These are phyloP conservation scores for Schizochytrium sp. DNA, from an alignment of 108 stramenopile genomes.

Conservation along the genomic window DNA sequence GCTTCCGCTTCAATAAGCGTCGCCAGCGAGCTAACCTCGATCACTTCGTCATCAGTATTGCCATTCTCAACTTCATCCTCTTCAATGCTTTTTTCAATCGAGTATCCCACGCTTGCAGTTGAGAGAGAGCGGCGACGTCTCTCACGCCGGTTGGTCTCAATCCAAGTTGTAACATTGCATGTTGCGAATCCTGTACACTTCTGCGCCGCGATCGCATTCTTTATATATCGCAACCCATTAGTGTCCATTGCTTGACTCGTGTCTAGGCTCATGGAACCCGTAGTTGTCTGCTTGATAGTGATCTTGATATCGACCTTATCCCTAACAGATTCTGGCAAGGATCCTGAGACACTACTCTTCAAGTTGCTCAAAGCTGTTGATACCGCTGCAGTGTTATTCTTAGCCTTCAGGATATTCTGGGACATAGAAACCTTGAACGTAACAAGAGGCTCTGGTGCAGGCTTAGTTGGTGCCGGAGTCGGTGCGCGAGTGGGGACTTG, in stretches of 20 bases:
- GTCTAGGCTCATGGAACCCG: not conserved
- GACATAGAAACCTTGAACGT: not conserved
- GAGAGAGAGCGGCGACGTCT: not conserved
- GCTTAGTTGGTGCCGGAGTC: not conserved
- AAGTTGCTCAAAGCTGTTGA: not conserved
- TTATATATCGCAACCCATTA: not conserved
- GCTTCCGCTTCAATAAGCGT: not conserved
- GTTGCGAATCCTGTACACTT: not conserved
- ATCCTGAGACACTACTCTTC: not conserved
- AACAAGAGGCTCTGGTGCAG: not conserved
- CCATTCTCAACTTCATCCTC: constrained; percentile 10
- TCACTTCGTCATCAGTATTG: not conserved
- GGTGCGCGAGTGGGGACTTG: not conserved
- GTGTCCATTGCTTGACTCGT: not conserved
- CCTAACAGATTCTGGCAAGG: not conserved
- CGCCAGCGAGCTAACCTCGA: not conserved
- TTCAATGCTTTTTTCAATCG: not conserved
- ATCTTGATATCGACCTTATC: constrained; percentile 52
- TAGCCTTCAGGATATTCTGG: not conserved
- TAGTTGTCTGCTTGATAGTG: not conserved
- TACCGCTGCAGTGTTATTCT: not conserved
- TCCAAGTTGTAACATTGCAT: not conserved
- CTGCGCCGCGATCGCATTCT: not conserved
- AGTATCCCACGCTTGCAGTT: not conserved
- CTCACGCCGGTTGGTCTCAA: not conserved